phyloP scores from a whole-genome alignment of 2,329 filamentous ascomycete genomes.

The Chrysoporthe puriensis region DNA sequence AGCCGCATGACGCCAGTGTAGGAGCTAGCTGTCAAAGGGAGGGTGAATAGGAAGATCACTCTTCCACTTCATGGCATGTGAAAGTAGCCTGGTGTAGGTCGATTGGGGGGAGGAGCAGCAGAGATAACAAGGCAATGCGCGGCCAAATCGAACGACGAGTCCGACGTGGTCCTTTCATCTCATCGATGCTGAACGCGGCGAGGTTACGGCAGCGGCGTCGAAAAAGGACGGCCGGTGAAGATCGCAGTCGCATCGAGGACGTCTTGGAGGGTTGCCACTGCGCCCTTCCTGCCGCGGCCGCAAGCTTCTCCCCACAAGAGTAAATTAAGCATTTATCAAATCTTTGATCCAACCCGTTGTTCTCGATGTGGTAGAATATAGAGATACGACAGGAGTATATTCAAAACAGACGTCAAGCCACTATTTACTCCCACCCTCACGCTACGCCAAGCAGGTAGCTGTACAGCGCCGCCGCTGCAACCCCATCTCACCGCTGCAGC shows the following conservation, averaged over 20 bases:
- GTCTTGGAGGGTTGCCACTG: background rate
- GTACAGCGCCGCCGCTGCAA: background rate
- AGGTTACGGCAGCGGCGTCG: constrained; percentile 22
- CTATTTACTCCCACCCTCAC: background rate
- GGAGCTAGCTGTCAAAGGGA: background rate
- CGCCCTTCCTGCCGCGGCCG: background rate
- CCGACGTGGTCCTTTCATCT: background rate
- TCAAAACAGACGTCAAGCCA: constrained; percentile 3
- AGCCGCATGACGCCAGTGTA: background rate
- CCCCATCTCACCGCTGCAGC: constrained; percentile 8
- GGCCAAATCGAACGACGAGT: background rate
- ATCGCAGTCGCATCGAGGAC: constrained; percentile 10
- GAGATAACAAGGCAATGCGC: background rate
- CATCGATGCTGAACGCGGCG: constrained; percentile 3
- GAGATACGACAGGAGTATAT: background rate
- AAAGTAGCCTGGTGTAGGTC: background rate
- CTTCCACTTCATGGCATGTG: background rate
- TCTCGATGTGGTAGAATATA: background rate
- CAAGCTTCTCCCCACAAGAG: background rate
- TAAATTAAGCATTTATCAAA: background rate
- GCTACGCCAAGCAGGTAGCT: background rate
- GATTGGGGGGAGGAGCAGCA: background rate
- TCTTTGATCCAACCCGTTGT: background rate
- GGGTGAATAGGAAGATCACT: background rate
- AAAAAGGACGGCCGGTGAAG: constrained; percentile 15